phyloP scores from a whole-genome alignment of 352 stramenopile genomes.

The Pythium volutum region DNA sequence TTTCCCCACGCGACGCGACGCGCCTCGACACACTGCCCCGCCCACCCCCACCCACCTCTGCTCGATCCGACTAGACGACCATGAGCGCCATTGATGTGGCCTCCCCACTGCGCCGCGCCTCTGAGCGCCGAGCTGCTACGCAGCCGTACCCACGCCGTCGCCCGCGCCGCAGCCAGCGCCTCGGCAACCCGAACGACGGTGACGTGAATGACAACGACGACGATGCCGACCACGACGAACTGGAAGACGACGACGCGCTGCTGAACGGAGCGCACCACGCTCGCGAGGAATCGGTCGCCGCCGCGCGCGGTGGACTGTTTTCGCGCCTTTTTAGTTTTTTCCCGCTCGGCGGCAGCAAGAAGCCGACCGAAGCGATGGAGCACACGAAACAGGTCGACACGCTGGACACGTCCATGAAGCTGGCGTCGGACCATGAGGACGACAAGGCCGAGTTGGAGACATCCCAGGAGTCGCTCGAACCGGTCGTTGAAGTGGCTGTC shows the following conservation, averaged over 20 bases:
- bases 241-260: constrained; percentile 1
- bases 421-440: constrained; percentile 24
- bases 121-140: constrained; percentile 10
- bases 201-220: constrained; percentile 20
- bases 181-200: constrained; percentile 27
- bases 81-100: constrained; percentile 26
- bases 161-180: constrained; percentile 33
- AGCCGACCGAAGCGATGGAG: constrained; percentile 2
- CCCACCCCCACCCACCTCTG: background rate
- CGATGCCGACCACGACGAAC: background rate
- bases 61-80: background rate
- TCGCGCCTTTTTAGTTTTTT: constrained; percentile 62
- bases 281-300: constrained; percentile 2
- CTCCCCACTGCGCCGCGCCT: constrained; percentile 2
- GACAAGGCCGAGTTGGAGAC: constrained; percentile 21
- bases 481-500: constrained; percentile 17
- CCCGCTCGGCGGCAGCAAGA: constrained; percentile 51
- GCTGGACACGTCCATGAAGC: constrained; percentile 5
- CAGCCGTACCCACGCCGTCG: constrained; percentile 26
- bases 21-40: background rate
- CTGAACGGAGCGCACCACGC: background rate
- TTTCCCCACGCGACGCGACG: constrained; percentile 8
- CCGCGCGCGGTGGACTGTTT: constrained; percentile 34
- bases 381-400: constrained; percentile 16
- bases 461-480: constrained; percentile 19